These are phyloP conservation scores for Diplodia intermedia DNA, from an alignment of 2,329 filamentous ascomycete genomes.

Conservation along the genomic window DNA sequence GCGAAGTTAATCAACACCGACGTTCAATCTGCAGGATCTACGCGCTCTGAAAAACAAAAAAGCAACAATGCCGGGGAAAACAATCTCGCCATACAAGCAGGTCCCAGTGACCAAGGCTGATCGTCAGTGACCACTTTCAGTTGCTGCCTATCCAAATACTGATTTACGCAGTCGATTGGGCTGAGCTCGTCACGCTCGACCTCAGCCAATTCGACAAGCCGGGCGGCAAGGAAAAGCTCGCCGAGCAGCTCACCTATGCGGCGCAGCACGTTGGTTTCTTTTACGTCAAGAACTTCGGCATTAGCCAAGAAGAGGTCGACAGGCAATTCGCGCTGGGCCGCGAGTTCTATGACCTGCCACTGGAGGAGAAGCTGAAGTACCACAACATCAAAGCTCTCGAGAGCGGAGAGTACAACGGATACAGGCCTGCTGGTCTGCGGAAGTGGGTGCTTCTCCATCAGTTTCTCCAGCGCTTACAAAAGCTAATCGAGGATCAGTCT, in stretches of 20 bases:
- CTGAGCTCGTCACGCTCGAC: slow-evolving; percentile 65
- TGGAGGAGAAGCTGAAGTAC: slow-evolving; percentile 66
- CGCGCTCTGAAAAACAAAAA: background rate
- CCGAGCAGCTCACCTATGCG: slow-evolving; percentile 63
- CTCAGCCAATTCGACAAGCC: slow-evolving; percentile 61
- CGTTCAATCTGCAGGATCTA: background rate
- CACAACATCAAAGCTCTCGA: slow-evolving; percentile 46
- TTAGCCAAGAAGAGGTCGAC: slow-evolving; percentile 66
- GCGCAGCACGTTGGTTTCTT: slow-evolving; percentile 64
- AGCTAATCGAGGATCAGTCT: slow-evolving; percentile 37
- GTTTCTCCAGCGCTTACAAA: background rate
- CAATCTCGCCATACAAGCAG: slow-evolving; percentile 41
- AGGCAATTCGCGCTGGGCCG: slow-evolving; percentile 67
- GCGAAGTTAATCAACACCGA: background rate
- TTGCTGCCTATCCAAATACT: background rate
- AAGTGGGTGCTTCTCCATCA: slow-evolving; percentile 9
- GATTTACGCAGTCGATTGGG: slow-evolving; percentile 53
- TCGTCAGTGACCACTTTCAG: slow-evolving; percentile 29
- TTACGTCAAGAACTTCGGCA: slow-evolving; percentile 66
- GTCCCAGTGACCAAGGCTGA: slow-evolving; percentile 44
- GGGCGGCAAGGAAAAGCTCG: slow-evolving; percentile 61
- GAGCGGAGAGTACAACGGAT: slow-evolving; percentile 64
- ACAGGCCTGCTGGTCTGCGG: slow-evolving; percentile 56
- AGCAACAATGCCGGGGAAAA: slow-evolving; percentile 34
- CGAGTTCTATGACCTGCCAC: slow-evolving; percentile 63